A percentile compares a stretch with the other conserved stretches of the same genome.
Evolutionary conservation across 2,329 filamentous ascomycete genomes (phyloP).

Genomic region (Colletotrichum chrysophilum): DNA sequence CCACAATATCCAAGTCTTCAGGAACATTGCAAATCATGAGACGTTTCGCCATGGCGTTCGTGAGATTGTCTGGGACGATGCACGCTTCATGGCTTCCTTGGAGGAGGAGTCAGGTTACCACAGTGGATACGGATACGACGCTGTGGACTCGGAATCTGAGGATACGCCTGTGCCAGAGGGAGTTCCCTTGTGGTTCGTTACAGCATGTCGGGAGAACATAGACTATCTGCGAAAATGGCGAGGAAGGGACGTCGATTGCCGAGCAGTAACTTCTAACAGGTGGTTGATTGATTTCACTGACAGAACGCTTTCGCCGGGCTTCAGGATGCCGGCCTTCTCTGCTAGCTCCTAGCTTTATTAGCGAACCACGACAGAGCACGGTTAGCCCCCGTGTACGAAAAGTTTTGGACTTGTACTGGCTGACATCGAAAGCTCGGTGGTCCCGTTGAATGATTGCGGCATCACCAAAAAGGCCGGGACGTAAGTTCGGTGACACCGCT

Average conservation of each 20-base stretch:
- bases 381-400: not conserved
- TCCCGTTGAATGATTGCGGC: not conserved
- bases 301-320: not conserved
- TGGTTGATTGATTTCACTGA: too few relatives aligned
- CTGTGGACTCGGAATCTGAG: not conserved
- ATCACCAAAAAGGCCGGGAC: not conserved
- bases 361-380: too few relatives aligned
- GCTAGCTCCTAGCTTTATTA: too few relatives aligned
- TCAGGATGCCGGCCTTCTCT: not conserved
- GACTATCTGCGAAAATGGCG: not conserved
- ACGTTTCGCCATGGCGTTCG: constrained; percentile 31
- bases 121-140: not conserved
- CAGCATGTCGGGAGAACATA: not conserved
- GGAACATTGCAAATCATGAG: constrained; percentile 39
- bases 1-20: constrained; percentile 39
- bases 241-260: not conserved
- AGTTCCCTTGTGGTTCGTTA: not conserved
- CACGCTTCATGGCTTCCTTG: not conserved
- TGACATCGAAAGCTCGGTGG: not conserved
- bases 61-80: constrained; percentile 47
- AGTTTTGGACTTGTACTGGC: not conserved
- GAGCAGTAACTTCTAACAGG: too few relatives aligned
- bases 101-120: not conserved
- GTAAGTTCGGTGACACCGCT: not conserved
- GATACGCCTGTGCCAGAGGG: not conserved